Percentiles rank a stretch among this genome's conserved stretches.
phyloP scores from a whole-genome alignment of 164 flowering plant species.

The Cinnamomum chago region DNA sequence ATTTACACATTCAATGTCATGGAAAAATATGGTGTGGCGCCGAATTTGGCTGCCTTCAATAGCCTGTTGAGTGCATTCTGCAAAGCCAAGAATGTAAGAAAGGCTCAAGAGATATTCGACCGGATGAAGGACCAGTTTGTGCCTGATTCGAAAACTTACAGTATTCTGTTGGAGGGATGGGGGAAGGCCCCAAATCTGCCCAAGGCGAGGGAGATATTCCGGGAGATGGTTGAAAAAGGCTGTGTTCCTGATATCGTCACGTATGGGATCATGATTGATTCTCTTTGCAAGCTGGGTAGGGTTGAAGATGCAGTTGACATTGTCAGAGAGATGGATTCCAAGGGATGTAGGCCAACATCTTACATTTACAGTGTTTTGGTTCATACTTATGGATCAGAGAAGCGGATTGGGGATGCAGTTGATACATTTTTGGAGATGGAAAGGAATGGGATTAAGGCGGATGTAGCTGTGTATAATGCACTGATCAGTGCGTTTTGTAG shows the following conservation, averaged over 20 bases:
- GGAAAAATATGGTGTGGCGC: slow-evolving; percentile 61
- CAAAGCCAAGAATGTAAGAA: slow-evolving; percentile 81
- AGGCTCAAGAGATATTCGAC: slow-evolving; percentile 89
- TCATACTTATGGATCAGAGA: slow-evolving; percentile 77
- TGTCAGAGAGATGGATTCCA: slow-evolving; percentile 55
- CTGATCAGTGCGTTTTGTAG: slow-evolving; percentile 86
- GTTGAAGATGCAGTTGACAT: slow-evolving; percentile 59
- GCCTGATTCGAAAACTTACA: slow-evolving; percentile 79
- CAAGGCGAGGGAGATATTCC: slow-evolving; percentile 67
- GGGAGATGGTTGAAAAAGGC: slow-evolving; percentile 60
- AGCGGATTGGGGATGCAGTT: slow-evolving; percentile 77
- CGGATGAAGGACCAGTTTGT: slow-evolving; percentile 48
- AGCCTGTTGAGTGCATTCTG: slow-evolving; percentile 75
- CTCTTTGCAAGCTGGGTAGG: slow-evolving; percentile 87
- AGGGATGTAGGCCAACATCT: slow-evolving; percentile 60
- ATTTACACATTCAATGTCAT: slow-evolving; percentile 77
- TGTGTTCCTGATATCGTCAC: slow-evolving; percentile 86
- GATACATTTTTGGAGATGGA: slow-evolving; percentile 81
- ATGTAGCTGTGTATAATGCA: slow-evolving; percentile 77
- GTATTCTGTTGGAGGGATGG: slow-evolving; percentile 87
- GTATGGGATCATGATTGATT: slow-evolving; percentile 84
- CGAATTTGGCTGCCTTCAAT: slow-evolving; percentile 75
- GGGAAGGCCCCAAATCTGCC: slow-evolving; percentile 77
- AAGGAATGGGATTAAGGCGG: slow-evolving; percentile 57
- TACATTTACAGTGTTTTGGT: slow-evolving; percentile 74